Percentiles rank a stretch among this genome's conserved stretches.
Evolutionary conservation across 208 protist species (phyloP).

Genomic region (Novymonas esmeraldas): DNA sequence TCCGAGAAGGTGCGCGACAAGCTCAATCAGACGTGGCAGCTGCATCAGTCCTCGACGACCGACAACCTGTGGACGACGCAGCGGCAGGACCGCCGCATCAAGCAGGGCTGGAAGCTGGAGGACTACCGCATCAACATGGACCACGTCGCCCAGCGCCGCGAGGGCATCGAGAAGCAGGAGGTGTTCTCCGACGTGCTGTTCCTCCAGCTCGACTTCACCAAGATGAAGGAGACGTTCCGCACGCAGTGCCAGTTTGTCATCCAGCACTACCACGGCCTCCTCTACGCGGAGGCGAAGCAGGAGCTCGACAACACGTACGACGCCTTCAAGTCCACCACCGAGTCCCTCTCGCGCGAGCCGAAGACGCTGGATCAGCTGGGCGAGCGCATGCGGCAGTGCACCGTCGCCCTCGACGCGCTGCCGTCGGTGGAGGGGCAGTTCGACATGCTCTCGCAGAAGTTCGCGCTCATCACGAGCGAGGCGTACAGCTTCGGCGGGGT

Average conservation of each 20-base stretch:
- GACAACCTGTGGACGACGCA: conserved; percentile 94
- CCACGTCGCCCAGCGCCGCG: conserved; percentile 92
- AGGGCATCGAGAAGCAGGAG: conserved; percentile 96
- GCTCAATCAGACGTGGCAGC: conserved; percentile 95
- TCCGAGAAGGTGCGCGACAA: conserved; percentile 93
- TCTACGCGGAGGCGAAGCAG: conserved; percentile 93
- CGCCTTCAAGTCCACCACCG: conserved; percentile 79
- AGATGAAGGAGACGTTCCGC: conserved; percentile 96
- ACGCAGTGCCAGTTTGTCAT: conserved; percentile 96
- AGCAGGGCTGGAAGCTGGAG: conserved; percentile 93
- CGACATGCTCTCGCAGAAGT: conserved; percentile 94
- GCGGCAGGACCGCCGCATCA: conserved; percentile 93
- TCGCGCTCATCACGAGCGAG: conserved; percentile 92
- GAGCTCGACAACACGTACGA: conserved; percentile 93
- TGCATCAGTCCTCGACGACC: conserved; percentile 96
- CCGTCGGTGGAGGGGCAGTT: conserved; percentile 89
- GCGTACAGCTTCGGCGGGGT: conserved; percentile 83
- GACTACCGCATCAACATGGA: conserved; percentile 96
- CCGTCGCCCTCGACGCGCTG: conserved; percentile 76
- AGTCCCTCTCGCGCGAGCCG: conserved; percentile 83
- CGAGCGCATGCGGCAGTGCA: conserved; percentile 88
- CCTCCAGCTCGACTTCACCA: conserved; percentile 95
- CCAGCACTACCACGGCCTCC: conserved; percentile 94
- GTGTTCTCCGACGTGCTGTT: conserved; percentile 95
- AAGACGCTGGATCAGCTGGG: conserved; percentile 94